These are phyloP conservation scores for Cercophora scortea DNA, from an alignment of 495 filamentous ascomycete species.

Conservation along the genomic window DNA sequence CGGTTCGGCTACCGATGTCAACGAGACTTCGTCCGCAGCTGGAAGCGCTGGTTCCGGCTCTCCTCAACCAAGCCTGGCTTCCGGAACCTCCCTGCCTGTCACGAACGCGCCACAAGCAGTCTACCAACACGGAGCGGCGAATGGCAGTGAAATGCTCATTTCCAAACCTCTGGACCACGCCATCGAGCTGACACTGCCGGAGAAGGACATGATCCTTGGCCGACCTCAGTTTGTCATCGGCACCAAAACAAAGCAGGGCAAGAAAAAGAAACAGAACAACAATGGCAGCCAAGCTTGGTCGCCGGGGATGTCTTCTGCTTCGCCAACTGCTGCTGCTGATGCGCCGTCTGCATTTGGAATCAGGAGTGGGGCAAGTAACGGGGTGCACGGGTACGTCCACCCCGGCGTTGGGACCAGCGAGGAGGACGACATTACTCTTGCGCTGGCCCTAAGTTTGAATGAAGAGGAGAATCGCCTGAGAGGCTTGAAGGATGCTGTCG, in stretches of 20 bases:
- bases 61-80: slow-evolving; percentile 45
- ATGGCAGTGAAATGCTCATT: no score
- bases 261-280: slow-evolving; percentile 29
- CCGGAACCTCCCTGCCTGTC: slow-evolving; percentile 62
- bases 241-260: slow-evolving; percentile 16
- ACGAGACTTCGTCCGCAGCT: no score
- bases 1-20: no score
- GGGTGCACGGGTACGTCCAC: slow-evolving; percentile 10
- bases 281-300: slow-evolving; percentile 25
- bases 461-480: slow-evolving; percentile 53
- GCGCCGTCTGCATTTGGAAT: slow-evolving; percentile 16
- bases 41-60: no score
- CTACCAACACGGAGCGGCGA: no score
- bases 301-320: slow-evolving; percentile 26
- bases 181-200: no score
- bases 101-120: slow-evolving; percentile 10
- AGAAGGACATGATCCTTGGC: no score
- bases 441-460: slow-evolving; percentile 74
- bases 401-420: slow-evolving; percentile 13
- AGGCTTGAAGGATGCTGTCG: background rate
- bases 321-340: background rate
- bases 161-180: no score
- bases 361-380: slow-evolving; percentile 13
- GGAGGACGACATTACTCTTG: slow-evolving; percentile 74
- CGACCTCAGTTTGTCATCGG: slow-evolving; percentile 24